phyloP scores from a whole-genome alignment of 2,329 filamentous ascomycete species.

The Colletotrichum gloeosporioides region DNA sequence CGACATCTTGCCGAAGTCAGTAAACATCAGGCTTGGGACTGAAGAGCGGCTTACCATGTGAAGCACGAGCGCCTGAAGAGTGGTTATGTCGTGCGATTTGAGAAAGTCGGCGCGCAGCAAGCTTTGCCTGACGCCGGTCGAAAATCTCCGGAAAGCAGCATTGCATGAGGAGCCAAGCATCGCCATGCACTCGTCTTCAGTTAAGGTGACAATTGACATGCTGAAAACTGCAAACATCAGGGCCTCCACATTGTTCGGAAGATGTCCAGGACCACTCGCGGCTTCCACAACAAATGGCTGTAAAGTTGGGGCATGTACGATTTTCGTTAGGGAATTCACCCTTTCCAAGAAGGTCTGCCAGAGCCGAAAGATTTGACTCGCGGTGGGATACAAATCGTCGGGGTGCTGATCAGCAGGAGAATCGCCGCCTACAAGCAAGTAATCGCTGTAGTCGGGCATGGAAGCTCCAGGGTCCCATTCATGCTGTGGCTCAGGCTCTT shows the following conservation, averaged over 20 bases:
- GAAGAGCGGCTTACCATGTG: conserved; percentile 48
- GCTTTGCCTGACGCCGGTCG: conserved; percentile 53
- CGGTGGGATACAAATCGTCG: neutral
- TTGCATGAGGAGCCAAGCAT: conserved; percentile 53
- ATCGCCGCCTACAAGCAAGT: neutral
- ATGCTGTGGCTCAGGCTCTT: neutral
- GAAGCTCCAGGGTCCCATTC: conserved; percentile 11
- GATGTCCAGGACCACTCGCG: conserved; percentile 24
- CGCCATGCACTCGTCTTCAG: conserved; percentile 59
- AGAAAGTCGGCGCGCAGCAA: conserved; percentile 61
- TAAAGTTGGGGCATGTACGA: conserved; percentile 70
- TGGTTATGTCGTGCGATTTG: conserved; percentile 60
- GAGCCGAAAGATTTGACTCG: conserved; percentile 50
- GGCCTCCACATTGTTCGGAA: conserved; percentile 49
- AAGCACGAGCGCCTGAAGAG: conserved; percentile 63
- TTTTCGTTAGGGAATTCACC: conserved; percentile 75
- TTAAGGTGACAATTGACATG: conserved; percentile 61
- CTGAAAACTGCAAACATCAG: conserved; percentile 71
- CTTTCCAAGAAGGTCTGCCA: conserved; percentile 79
- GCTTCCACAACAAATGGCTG: conserved; percentile 34
- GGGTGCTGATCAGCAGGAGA: neutral
- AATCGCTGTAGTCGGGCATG: conserved; percentile 15
- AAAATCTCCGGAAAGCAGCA: conserved; percentile 55
- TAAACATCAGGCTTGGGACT: neutral
- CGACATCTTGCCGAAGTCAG: conserved; percentile 48